These are phyloP conservation scores for Populus deltoides DNA, from an alignment of 345 rosid species.

Conservation along the genomic window DNA sequence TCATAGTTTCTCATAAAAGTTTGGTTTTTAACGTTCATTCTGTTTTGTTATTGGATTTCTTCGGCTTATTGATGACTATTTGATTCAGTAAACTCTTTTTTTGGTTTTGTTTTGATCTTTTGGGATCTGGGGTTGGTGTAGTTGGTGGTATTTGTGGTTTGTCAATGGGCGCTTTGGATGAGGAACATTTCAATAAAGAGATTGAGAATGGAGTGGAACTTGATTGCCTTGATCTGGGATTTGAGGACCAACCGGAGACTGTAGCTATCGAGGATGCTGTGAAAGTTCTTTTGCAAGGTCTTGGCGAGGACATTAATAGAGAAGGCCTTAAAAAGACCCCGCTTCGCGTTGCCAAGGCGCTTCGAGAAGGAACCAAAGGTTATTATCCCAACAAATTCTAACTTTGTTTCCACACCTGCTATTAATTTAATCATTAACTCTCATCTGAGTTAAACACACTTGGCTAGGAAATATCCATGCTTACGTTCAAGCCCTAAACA, in stretches of 20 bases:
- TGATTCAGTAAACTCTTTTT: background rate
- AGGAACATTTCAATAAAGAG: constrained; percentile 55
- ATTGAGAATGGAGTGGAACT: constrained; percentile 56
- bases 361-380: constrained; percentile 87
- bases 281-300: constrained; percentile 68
- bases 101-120: constrained; percentile 12
- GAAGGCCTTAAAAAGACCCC: constrained; percentile 93
- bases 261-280: constrained; percentile 80
- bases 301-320: constrained; percentile 73
- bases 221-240: constrained; percentile 38
- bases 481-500: background rate
- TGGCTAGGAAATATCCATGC: background rate
- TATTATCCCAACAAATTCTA: background rate
- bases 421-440: background rate
- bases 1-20: background rate
- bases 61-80: background rate
- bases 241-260: constrained; percentile 59
- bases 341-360: constrained; percentile 89
- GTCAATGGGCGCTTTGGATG: constrained; percentile 76
- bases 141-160: constrained; percentile 24
- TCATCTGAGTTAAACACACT: background rate
- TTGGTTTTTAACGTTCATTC: background rate
- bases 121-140: constrained; percentile 20
- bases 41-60: background rate
- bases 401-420: background rate